Conservation (phyloP, 163 green algal genomes). For the Chlorella variabilis region DNA sequence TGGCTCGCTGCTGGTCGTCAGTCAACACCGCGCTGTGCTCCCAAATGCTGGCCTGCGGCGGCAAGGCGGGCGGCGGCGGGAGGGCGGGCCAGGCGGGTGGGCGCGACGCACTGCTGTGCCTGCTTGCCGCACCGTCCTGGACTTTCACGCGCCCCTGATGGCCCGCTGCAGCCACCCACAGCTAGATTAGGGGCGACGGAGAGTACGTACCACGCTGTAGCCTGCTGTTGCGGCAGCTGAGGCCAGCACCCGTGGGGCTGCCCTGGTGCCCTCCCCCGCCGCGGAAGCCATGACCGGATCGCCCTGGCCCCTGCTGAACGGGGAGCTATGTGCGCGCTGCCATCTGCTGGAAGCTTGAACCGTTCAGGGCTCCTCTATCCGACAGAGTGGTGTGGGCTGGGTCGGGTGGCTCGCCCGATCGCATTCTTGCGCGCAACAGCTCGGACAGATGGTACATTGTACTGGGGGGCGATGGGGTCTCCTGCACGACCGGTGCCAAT, state of each 20-base stretch:
- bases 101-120: not conserved
- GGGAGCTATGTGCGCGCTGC: not conserved
- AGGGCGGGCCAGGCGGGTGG: not conserved
- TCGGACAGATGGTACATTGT: too few species aligned
- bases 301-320: too few species aligned
- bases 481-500: too few species aligned
- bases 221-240: slow-evolving; percentile 52
- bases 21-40: slow-evolving; percentile 73
- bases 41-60: slow-evolving; percentile 72
- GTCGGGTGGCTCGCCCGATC: too few species aligned
- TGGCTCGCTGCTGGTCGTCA: slow-evolving; percentile 60
- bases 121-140: too few species aligned
- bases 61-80: not conserved
- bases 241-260: not conserved
- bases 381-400: too few species aligned
- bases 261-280: not conserved
- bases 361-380: too few species aligned
- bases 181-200: not conserved
- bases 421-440: too few species aligned
- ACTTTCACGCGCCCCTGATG: too few species aligned
- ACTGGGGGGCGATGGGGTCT: too few species aligned
- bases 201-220: slow-evolving; percentile 66
- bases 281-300: not conserved
- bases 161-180: not conserved
- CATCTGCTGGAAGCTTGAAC: not conserved